Percentiles rank a stretch among this genome's conserved stretches.
Evolutionary conservation across 225 moss, liverwort and hornwort species (phyloP).

Genomic region (Rhytidiadelphus loreus): DNA sequence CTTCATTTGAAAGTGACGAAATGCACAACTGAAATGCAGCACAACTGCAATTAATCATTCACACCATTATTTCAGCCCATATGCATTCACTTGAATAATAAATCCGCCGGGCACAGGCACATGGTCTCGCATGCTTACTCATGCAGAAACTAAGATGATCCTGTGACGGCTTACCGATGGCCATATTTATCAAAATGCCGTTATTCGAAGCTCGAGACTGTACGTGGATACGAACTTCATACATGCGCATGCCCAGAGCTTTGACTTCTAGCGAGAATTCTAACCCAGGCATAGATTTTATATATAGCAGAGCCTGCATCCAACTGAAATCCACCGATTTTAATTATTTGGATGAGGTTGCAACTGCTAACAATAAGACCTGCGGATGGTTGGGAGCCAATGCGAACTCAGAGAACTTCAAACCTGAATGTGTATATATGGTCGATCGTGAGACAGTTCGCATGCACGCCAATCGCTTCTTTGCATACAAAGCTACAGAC

Average conservation of each 20-base stretch:
- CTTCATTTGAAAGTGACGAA: neutral
- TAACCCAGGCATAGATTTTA: neutral
- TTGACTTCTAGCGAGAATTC: neutral
- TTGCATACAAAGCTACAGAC: neutral
- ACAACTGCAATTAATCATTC: too few relatives aligned
- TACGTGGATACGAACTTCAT: neutral
- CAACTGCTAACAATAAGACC: too few relatives aligned
- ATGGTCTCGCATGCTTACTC: neutral
- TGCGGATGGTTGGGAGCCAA: neutral
- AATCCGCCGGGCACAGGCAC: neutral
- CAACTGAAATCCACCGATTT: neutral
- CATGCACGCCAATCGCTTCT: neutral
- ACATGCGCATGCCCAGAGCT: neutral
- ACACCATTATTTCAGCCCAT: too few relatives aligned
- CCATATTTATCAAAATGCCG: too few relatives aligned
- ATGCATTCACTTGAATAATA: neutral
- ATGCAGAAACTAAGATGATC: neutral
- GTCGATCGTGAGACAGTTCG: neutral
- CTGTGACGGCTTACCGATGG: neutral
- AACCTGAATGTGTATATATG: neutral
- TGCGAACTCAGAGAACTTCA: neutral
- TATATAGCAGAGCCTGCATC: neutral
- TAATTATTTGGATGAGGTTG: neutral
- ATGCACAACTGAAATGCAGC: too few relatives aligned
- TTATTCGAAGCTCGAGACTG: neutral